Percentiles rank a stretch among this genome's conserved stretches.
phyloP scores from a whole-genome alignment of 139 green algal genomes.

The Tetraselmis striata region DNA sequence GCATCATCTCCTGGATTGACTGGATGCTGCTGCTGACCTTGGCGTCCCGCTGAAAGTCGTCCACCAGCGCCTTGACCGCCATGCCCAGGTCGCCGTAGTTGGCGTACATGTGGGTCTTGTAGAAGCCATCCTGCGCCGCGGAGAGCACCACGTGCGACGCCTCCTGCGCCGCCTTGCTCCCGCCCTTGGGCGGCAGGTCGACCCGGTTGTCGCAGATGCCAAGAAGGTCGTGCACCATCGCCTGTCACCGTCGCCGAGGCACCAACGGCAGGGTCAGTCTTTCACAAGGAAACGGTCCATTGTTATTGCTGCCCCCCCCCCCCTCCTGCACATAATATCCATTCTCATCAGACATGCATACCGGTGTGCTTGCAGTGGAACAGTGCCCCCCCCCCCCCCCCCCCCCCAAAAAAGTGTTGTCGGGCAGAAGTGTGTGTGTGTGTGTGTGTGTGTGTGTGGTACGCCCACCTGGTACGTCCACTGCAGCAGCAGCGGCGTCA shows the following conservation, averaged over 20 bases:
- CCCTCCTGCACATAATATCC: no score
- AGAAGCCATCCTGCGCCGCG: conserved; percentile 73
- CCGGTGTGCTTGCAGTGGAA: no score
- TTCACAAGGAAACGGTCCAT: no score
- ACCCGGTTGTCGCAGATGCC: conserved; percentile 59
- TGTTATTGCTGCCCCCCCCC: no score
- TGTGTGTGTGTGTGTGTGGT: no score
- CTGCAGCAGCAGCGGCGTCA: conserved; percentile 78
- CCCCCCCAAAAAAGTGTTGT: no score
- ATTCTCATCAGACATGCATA: no score
- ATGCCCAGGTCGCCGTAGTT: conserved; percentile 83
- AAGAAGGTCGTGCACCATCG: conserved; percentile 90
- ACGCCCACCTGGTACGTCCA: conserved; percentile 49
- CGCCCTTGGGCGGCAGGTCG: conserved; percentile 13
- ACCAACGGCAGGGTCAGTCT: no score
- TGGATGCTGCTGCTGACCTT: conserved; percentile 36
- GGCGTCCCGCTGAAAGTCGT: conserved; percentile 46
- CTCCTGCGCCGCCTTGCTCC: conserved; percentile 24
- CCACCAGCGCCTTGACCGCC: conserved; percentile 62
- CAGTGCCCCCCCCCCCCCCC: no score
- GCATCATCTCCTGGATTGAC: conserved; percentile 77
- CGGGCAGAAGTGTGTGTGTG: no score
- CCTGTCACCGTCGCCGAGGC: no score
- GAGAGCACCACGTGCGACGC: conserved; percentile 63
- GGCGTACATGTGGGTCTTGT: conserved; percentile 52